Conservation (phyloP, 257 asterid genomes). For the Verbascum thapsus region DNA sequence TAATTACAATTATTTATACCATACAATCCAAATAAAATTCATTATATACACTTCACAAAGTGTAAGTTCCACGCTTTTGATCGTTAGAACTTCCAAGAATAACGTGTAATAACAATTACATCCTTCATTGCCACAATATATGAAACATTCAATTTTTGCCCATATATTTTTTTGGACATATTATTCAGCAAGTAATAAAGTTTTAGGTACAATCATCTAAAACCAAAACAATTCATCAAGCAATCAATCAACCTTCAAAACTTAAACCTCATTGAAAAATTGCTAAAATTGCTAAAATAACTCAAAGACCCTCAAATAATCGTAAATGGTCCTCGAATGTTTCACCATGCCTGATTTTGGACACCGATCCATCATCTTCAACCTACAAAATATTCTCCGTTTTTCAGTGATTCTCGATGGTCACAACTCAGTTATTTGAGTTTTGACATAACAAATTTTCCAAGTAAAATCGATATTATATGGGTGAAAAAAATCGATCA, state of each 20-base stretch:
- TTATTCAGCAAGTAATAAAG: constrained; percentile 12
- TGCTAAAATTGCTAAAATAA: constrained; percentile 6
- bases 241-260: constrained; percentile 8
- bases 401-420: constrained; percentile 20
- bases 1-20: too few relatives aligned
- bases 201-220: neutral
- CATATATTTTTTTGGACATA: neutral
- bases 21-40: too few relatives aligned
- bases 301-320: constrained; percentile 72
- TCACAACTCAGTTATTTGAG: neutral
- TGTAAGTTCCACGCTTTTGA: too few relatives aligned
- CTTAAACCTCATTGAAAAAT: too few relatives aligned
- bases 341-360: constrained; percentile 84
- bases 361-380: constrained; percentile 76
- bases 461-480: neutral
- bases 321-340: constrained; percentile 83
- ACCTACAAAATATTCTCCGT: constrained; percentile 44
- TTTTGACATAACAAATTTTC: too few relatives aligned
- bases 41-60: too few relatives aligned
- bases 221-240: constrained; percentile 3
- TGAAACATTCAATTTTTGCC: too few relatives aligned
- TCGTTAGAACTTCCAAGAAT: too few relatives aligned
- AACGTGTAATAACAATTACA: too few relatives aligned
- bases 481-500: neutral
- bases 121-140: too few relatives aligned